Conservation (phyloP, 2,329 filamentous ascomycete species). For the Claviceps africana region DNA sequence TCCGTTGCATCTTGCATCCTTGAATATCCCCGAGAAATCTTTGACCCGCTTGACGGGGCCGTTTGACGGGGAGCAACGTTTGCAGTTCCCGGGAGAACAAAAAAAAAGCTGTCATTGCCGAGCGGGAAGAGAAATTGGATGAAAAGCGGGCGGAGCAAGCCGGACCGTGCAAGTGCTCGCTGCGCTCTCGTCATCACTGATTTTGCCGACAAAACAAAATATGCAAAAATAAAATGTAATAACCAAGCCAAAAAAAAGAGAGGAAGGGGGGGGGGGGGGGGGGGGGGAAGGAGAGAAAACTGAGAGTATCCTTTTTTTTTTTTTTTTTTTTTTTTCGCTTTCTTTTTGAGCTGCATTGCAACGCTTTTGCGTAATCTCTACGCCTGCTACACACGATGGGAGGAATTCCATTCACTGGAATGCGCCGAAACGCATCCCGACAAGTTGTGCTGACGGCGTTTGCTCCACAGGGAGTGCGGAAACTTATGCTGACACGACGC, state of each 20-base stretch:
- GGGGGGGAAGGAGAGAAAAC: background rate
- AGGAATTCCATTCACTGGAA: background rate
- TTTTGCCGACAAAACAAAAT: background rate
- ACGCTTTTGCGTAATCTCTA: background rate
- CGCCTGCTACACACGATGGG: background rate
- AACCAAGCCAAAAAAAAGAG: background rate
- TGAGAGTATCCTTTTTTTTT: background rate
- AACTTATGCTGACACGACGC: background rate
- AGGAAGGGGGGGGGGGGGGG: too few relatives aligned
- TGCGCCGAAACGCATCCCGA: background rate
- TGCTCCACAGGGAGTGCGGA: background rate
- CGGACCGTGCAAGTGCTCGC: background rate
- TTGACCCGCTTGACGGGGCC: background rate
- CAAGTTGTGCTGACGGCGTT: background rate
- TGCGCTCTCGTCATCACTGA: background rate
- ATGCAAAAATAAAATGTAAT: background rate
- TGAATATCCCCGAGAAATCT: background rate
- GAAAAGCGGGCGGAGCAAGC: constrained; percentile 1
- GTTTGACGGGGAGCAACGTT: background rate
- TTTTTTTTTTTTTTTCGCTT: background rate
- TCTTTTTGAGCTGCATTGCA: background rate
- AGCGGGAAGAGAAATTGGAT: constrained; percentile 1
- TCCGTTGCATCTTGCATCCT: background rate
- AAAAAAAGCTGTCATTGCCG: background rate
- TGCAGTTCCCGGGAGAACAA: background rate